Percentiles rank a stretch among this genome's conserved stretches.
These are phyloP conservation scores for Blastomyces gilchristii DNA, from an alignment of 2,329 filamentous ascomycete genomes.

Conservation along the genomic window DNA sequence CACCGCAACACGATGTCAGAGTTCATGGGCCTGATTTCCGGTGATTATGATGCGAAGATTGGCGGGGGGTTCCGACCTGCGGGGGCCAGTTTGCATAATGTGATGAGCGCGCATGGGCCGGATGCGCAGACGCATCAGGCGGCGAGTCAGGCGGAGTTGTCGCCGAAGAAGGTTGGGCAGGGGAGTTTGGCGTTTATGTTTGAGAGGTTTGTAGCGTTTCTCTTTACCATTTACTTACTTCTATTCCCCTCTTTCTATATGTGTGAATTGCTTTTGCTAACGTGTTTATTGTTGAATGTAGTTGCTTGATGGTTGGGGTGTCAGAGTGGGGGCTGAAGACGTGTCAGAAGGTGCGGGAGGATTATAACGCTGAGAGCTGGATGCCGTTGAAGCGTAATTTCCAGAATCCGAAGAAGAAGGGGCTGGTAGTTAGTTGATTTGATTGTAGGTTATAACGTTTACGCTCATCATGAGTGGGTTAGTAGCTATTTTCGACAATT, in stretches of 20 bases:
- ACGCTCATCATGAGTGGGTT: too few relatives aligned
- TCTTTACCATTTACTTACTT: neutral
- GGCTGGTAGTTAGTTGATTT: slow-evolving; percentile 5
- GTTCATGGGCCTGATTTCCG: slow-evolving; percentile 55
- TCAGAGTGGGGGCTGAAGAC: slow-evolving; percentile 63
- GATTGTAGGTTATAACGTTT: too few relatives aligned
- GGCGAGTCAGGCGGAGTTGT: slow-evolving; percentile 44
- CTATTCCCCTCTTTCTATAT: neutral
- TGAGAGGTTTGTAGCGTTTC: slow-evolving; percentile 37
- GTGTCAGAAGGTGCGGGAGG: slow-evolving; percentile 59
- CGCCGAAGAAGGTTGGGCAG: slow-evolving; percentile 47
- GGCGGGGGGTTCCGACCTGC: slow-evolving; percentile 50
- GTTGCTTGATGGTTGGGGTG: slow-evolving; percentile 58
- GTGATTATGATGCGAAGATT: slow-evolving; percentile 51
- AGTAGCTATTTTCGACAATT: too few relatives aligned
- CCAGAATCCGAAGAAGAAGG: slow-evolving; percentile 40
- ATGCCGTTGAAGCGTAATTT: slow-evolving; percentile 56
- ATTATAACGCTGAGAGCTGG: slow-evolving; percentile 78
- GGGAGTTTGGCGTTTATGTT: slow-evolving; percentile 57
- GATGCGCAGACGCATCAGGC: slow-evolving; percentile 48
- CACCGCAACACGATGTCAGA: slow-evolving; percentile 57
- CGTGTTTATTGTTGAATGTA: slow-evolving; percentile 32
- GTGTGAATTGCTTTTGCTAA: slow-evolving; percentile 20
- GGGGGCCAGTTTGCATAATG: slow-evolving; percentile 56
- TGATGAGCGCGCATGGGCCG: slow-evolving; percentile 59